These are phyloP conservation scores for Saturnispora kantuleensis DNA, from an alignment of 805 yeast species.

Conservation along the genomic window DNA sequence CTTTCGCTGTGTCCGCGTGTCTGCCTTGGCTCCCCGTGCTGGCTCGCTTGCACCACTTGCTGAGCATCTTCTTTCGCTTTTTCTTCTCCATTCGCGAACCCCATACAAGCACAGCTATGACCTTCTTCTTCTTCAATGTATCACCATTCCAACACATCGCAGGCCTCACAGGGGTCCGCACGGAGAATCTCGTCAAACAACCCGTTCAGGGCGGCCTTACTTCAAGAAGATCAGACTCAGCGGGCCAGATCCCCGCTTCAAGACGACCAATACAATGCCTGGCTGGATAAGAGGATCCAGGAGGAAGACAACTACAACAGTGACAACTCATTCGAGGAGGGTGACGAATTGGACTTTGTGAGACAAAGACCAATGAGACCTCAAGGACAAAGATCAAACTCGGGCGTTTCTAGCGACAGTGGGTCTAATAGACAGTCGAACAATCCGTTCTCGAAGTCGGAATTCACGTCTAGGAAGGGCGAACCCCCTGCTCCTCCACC, in stretches of 20 bases:
- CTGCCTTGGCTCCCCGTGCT: too few relatives aligned
- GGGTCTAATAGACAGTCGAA: constrained; percentile 9
- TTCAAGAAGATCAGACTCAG: constrained; percentile 21
- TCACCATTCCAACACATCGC: constrained; percentile 24
- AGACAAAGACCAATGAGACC: constrained; percentile 5
- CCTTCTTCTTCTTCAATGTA: constrained; percentile 17
- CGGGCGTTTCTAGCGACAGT: constrained; percentile 9
- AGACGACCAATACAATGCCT: constrained; percentile 39
- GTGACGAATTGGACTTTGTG: constrained; percentile 14
- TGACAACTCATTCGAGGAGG: constrained; percentile 24
- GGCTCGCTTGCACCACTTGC: background rate
- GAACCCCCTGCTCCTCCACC: constrained; percentile 46
- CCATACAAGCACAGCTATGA: too few relatives aligned
- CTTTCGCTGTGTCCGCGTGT: too few relatives aligned
- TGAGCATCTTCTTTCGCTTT: constrained; percentile 1
- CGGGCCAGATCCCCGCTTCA: constrained; percentile 10
- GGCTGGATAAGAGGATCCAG: constrained; percentile 36
- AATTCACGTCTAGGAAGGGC: background rate
- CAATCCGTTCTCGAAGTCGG: constrained; percentile 11
- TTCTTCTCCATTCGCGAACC: too few relatives aligned
- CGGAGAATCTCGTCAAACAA: constrained; percentile 53
- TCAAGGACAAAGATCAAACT: constrained; percentile 13
- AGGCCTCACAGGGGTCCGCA: constrained; percentile 28
- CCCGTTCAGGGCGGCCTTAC: constrained; percentile 52
- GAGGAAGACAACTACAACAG: constrained; percentile 30